Base-by-base conservation (phyloP, 768 basidiomycete species). In the Tylopilus vinaceipallidus region DNA sequence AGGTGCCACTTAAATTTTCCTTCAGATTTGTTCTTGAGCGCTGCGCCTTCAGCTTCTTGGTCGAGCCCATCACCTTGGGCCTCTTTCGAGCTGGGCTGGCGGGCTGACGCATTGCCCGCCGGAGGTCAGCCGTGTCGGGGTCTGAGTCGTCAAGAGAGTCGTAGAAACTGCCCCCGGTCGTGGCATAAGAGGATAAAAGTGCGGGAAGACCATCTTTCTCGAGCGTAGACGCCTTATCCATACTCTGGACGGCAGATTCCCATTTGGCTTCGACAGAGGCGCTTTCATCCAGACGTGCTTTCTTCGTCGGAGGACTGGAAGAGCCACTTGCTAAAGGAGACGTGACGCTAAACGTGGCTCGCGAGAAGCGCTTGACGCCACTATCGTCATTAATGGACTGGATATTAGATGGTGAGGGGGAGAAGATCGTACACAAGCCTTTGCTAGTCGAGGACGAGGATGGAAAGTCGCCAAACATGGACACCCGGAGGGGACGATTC, bases 151-250 rank as follows among this genome's bases (percentile, higher is more conserved):
- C 64, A 33, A 56, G 58, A 30, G 64, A 62, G 30, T 62, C 63
- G 17, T 54, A 52, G 42, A 64, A 67, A 30, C n/a, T 53, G 33
- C 34, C 54, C 7, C 54, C 53, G 2, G 53, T 32, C 2, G 57
- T 44, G 24, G 67, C 60, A 29, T 68, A 70, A 17, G 66, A 50
- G 22, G 64, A 68, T 29, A 68, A 44, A 10, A 75, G 59, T 6
- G 73, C 72, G 0, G 81, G 80, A 36, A 83, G 61, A 23, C 76
- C 79, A 43, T 82, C 78, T 19, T 75, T 65, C 14, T 75, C 73
- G 5, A 73, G 73, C 24, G 70, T 61, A 11, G 75, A 67, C 6
- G 68, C 74, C 32, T 65, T 54, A n/a, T 76, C 63, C 70, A 81
- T 73, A 16, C 71, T 63, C 33, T 71, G 64, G 4, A 79, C 69